A percentile compares a stretch with the other conserved stretches of the same genome.
Evolutionary conservation across 164 flowering plant genomes (phyloP).

Genomic region (Vitis amurensis): DNA sequence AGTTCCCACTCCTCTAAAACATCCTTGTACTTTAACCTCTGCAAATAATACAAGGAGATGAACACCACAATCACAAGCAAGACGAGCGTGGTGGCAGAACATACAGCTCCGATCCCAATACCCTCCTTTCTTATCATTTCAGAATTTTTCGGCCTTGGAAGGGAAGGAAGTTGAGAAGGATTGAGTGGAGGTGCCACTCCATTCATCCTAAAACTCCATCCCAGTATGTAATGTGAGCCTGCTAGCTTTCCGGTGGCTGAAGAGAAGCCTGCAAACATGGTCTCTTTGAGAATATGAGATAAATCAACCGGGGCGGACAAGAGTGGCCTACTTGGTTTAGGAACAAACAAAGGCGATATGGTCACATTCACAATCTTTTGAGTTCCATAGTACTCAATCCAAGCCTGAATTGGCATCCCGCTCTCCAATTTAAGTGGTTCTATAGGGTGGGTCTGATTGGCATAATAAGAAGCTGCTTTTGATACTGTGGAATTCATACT

Average conservation of each 20-base stretch:
- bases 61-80: too few species aligned
- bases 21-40: too few species aligned
- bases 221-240: too few species aligned
- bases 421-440: not conserved
- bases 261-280: constrained; percentile 36
- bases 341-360: constrained; percentile 1
- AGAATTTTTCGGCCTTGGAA: too few species aligned
- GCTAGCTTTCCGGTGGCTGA: constrained; percentile 18
- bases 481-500: not conserved
- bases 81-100: too few species aligned
- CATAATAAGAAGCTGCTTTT: constrained; percentile 2
- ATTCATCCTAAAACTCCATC: too few species aligned
- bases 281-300: constrained; percentile 10
- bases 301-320: constrained; percentile 19
- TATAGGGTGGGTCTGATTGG: not conserved
- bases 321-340: constrained; percentile 17
- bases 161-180: too few species aligned
- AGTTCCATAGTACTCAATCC: constrained; percentile 26
- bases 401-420: constrained; percentile 9
- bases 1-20: too few species aligned
- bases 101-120: too few species aligned
- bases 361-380: constrained; percentile 17
- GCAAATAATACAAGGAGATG: too few species aligned
- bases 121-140: too few species aligned
- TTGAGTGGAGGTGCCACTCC: too few species aligned